Conservation (phyloP, 768 basidiomycete species). For the Lactarius indigo region DNA sequence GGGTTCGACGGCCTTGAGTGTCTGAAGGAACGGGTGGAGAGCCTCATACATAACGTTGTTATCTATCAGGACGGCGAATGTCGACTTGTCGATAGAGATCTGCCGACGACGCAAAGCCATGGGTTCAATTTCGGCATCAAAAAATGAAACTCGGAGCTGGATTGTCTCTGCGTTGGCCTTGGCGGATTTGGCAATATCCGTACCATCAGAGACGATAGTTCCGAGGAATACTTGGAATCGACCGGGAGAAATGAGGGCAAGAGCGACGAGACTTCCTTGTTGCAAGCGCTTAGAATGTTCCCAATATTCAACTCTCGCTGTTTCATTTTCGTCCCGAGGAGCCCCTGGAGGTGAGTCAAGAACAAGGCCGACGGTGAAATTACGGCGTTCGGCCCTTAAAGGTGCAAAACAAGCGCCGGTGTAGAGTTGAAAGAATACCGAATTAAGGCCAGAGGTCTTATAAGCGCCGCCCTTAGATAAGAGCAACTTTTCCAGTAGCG, state of each 20-base stretch:
- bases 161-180: constrained; percentile 34
- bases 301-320: constrained; percentile 54
- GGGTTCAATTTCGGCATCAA: constrained; percentile 55
- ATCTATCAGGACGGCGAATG: constrained; percentile 21
- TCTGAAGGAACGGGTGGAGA: constrained; percentile 22
- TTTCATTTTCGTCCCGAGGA: constrained; percentile 41
- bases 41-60: constrained; percentile 25
- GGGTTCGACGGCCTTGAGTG: constrained; percentile 22
- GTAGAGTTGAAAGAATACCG: constrained; percentile 61
- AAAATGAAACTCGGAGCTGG: constrained; percentile 54
- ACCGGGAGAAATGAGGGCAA: constrained; percentile 38
- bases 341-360: constrained; percentile 54
- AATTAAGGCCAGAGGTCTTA: constrained; percentile 41
- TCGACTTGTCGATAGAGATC: constrained; percentile 28
- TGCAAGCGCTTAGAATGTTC: constrained; percentile 57
- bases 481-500: constrained; percentile 45
- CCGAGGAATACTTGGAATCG: constrained; percentile 47
- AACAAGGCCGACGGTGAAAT: constrained; percentile 45
- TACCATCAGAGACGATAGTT: constrained; percentile 40
- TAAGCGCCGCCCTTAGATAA: constrained; percentile 56
- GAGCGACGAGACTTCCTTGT: constrained; percentile 62
- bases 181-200: constrained; percentile 47
- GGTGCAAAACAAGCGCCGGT: constrained; percentile 48
- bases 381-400: constrained; percentile 46
- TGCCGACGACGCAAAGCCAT: constrained; percentile 38